These are phyloP conservation scores for Talaromyces islandicus DNA, from an alignment of 2,329 filamentous ascomycete genomes.

Conservation along the genomic window DNA sequence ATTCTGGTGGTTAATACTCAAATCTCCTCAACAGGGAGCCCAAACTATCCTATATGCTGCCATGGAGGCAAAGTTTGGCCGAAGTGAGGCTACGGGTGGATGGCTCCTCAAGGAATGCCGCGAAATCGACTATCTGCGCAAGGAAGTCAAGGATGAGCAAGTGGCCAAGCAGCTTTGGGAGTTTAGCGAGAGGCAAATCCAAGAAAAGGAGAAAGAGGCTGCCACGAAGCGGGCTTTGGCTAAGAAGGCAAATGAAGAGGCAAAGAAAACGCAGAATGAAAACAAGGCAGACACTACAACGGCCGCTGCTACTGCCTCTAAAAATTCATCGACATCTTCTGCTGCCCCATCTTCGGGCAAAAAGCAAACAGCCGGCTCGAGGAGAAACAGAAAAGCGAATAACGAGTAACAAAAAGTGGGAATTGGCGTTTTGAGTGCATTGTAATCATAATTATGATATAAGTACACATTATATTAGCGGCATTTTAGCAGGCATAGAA, in stretches of 20 bases:
- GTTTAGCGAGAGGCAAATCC: conserved; percentile 76
- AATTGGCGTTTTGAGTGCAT: neutral
- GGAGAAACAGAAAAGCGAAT: conserved; percentile 14
- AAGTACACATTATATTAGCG: neutral
- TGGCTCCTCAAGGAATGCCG: conserved; percentile 84
- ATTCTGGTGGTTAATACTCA: conserved; percentile 80
- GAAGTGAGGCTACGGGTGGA: conserved; percentile 51
- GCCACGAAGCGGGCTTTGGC: conserved; percentile 56
- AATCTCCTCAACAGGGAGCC: conserved; percentile 74
- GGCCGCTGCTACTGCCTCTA: neutral
- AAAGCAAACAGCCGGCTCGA: conserved; percentile 1
- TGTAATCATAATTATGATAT: neutral
- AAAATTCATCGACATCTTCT: neutral
- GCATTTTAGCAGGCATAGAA: neutral
- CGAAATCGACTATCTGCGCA: conserved; percentile 63
- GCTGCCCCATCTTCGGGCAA: neutral
- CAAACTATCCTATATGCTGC: conserved; percentile 80
- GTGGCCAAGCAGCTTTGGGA: conserved; percentile 85
- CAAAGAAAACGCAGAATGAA: neutral
- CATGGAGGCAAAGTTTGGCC: conserved; percentile 67
- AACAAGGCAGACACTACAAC: neutral
- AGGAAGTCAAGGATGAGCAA: conserved; percentile 71
- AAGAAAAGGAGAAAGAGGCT: conserved; percentile 72
- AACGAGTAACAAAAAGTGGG: neutral
- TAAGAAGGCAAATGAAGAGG: conserved; percentile 46